Percentiles rank a stretch among this genome's conserved stretches.
phyloP scores from a whole-genome alignment of 345 rosid genomes.

The Hypericum androsaemum region DNA sequence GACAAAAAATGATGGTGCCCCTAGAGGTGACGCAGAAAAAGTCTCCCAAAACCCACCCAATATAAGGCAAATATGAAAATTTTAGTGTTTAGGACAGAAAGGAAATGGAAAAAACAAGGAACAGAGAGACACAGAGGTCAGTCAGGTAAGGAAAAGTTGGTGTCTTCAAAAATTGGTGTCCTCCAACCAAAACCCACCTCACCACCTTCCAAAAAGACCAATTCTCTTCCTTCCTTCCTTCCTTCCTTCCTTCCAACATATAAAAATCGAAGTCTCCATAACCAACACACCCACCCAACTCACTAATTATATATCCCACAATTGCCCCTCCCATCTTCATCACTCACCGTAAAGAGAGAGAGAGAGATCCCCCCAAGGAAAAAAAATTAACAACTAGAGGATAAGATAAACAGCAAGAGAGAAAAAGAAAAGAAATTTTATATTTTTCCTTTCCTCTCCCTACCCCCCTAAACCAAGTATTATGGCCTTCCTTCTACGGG shows the following conservation, averaged over 20 bases:
- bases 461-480: slow-evolving; percentile 25
- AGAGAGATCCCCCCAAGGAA: slow-evolving; percentile 8
- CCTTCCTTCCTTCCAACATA: slow-evolving; percentile 9
- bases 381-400: neutral
- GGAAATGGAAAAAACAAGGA: slow-evolving; percentile 5
- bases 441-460: slow-evolving; percentile 16
- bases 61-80: no score
- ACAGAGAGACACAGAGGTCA: slow-evolving; percentile 10
- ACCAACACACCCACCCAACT: slow-evolving; percentile 19
- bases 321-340: no score
- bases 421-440: slow-evolving; percentile 16
- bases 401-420: neutral
- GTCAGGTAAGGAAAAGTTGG: slow-evolving; percentile 8
- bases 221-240: neutral
- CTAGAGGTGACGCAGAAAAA: no score
- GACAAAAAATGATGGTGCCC: slow-evolving; percentile 26
- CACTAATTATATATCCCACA: no score
- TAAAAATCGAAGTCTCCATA: slow-evolving; percentile 32
- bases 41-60: no score
- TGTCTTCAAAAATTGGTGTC: slow-evolving; percentile 14
- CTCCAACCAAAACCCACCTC: slow-evolving; percentile 50
- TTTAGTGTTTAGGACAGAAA: slow-evolving; percentile 4
- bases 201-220: slow-evolving; percentile 6
- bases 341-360: no score
- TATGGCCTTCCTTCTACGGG: slow-evolving; percentile 87